Base-by-base conservation (phyloP, 208 protist genomes). In the Entamoeba dispar region DNA sequence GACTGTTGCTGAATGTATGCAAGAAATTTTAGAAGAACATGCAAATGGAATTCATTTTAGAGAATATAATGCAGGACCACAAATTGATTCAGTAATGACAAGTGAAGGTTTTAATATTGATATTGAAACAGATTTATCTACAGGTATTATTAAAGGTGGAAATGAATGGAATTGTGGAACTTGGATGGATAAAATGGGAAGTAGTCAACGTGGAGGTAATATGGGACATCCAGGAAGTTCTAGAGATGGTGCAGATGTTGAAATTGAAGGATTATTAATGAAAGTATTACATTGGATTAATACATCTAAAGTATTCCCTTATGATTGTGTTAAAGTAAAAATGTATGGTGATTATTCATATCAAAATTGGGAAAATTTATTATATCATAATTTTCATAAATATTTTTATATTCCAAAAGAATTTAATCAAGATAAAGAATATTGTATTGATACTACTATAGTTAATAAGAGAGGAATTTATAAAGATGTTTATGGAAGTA, bases 161-260 rank as follows among this genome's bases (percentile, higher is more conserved):
- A 96, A 95, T 91, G 15, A 49, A 4, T 50, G 43, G 19, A 97
- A 97, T 91, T 96, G 95, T 92, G 96, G 96, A 10, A 97, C 96
- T 34, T 97, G 96, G 96, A 97, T 97, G 96, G 96, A 97, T 94
- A 97, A 97, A 93, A 97, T 97, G 96, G 96, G 96, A 31, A 91
- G 93, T 50, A 93, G 73, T 43, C 51, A 50, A 19, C 27, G 93
- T 34, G 31, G 55, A 19, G 91, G 91, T 4, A 97, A 96, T 27
- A 94, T 52, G 86, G 96, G 96, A 19, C 38, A 94, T 14, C 96
- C 96, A 4, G 96, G 95, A 2, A 96, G 95, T 31, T 95, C 96
- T 49, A 38, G 96, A 31, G 95, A 96, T 93, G 96, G 96, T 43
- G 95, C 95, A 31, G 93, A 94, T 34, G 93, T 97, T 49, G 96